Evolutionary conservation across 768 basidiomycete genomes (phyloP), one percentile per base, ranked within the genome.

Genomic region (Lactifluus rugatus): DNA sequence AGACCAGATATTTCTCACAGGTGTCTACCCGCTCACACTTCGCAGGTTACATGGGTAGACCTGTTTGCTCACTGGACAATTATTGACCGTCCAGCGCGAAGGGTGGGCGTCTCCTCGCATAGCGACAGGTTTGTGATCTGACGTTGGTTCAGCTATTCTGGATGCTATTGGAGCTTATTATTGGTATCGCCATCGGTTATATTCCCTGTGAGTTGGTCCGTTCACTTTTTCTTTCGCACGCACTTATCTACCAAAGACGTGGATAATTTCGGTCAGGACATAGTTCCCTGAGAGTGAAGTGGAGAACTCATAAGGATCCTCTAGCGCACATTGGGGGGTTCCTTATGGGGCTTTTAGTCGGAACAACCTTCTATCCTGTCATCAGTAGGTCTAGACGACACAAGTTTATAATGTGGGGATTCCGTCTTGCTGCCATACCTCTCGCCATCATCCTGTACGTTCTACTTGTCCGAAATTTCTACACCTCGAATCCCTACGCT

Each of bases 11-110:
- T 48, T 8, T 21, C 19, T 69, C 32, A 7, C 31, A 21, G 19
- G 49, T 25, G 28, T n/a, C 36, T 32, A 21, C 54, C 17, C 45
- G 45, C 21, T 48, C 10, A 59, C 31, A 54, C 23, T n/a, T 16
- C 13, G 14, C 49, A 83, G 82, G 80, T 87, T 25, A 83, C 84
- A 25, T 90, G 90, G 85, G 84, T 95, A 8, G 95, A 95, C 68
- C 74, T 98, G 14, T 76, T 92, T 41, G 84, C 93, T 3, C 95
- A 98, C 66, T 98, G 95, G 95, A 79, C 81, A 65, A 87, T 92
- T 66, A 84, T 92, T 53, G 84, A 89, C 67, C 78, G 83, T 57
- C 96, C 95, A 10, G 82, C 80, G 17, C 78, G 83, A 58, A 93
- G 81, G 79, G 93, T 87, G 62, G 57, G 73, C 62, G 26, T 48